Evolutionary conservation across 768 basidiomycete genomes (phyloP), one percentile per base, ranked within the genome.

Genomic region (Tubosaeta brunneosetosa): DNA sequence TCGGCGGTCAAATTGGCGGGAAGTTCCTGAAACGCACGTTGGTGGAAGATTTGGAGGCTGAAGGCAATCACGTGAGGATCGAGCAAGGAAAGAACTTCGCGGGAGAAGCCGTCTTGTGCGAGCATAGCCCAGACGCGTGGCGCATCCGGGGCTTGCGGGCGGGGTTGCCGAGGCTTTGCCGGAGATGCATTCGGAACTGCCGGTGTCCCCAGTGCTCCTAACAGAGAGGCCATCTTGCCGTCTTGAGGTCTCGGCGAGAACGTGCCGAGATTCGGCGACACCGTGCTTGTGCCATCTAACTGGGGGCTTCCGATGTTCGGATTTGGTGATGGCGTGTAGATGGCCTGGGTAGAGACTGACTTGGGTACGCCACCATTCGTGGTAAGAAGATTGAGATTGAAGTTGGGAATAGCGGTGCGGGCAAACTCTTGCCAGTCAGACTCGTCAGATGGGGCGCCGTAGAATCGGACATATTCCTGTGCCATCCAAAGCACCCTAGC

Each of bases 21-120:
- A 25, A 78, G 70, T 34, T 73, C 66, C 47, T 80, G 77, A 50
- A 84, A 57, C 0, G 82, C 68, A 1, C 73, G 71, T 12, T 78
- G 77, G 66, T 89, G 85, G 66, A 83, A 87, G 0, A 77, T 55
- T 31, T 75, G 77, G 54, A 93, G 69, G 66, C 86, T 87, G 47
- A 73, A 73, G 2, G 87, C 84, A 22, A 91, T 65, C 16, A 84
- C 55, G 47, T 77, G 72, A 6, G 80, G 77, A 56, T 89, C 86
- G n/a, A 88, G 70, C 16, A 74, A 61, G 12, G 85, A 74, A 43
- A 92, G 74, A 7, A 86, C 73, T 26, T 86, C 84, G 16, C 82
- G 74, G 12, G 86, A 83, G 12, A 92, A 73, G 0, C 88, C 88
- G 55, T 85, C 84, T 42, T 76, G 75, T 11, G 82, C 75, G 12